Percentiles rank a stretch among this genome's conserved stretches.
These are phyloP conservation scores for Neurospora sp. DNA, from an alignment of 495 filamentous ascomycete species.

Conservation along the genomic window DNA sequence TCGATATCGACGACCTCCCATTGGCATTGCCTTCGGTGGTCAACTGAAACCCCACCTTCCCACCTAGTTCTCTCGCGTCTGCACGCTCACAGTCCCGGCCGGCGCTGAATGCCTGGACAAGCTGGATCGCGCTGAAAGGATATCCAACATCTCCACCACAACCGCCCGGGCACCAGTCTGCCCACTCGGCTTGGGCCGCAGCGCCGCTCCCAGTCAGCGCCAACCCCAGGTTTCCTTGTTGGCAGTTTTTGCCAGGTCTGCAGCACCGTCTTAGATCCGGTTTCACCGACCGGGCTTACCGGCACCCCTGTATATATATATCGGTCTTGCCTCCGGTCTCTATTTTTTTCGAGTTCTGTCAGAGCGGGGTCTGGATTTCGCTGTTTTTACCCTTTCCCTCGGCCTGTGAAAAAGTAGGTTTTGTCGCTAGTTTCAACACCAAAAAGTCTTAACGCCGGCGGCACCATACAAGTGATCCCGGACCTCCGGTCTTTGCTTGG, in stretches of 20 bases:
- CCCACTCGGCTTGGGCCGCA: not conserved
- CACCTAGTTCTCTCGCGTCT: not conserved
- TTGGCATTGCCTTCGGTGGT: not conserved
- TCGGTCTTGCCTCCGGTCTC: not conserved
- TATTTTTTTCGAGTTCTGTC: not conserved
- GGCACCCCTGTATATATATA: slow-evolving; percentile 1
- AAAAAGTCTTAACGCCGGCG: not conserved
- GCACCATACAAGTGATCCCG: not conserved
- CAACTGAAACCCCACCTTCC: not conserved
- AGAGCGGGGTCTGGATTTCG: not conserved
- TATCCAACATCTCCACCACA: not conserved
- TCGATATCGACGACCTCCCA: not conserved
- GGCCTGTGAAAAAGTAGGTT: not conserved
- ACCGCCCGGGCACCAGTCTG: not conserved
- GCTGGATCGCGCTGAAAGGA: not conserved
- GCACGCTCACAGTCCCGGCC: not conserved
- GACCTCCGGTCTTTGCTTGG: not conserved
- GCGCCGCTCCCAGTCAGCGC: not conserved
- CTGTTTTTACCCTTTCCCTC: not conserved
- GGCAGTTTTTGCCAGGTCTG: not conserved
- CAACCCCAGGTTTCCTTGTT: not conserved
- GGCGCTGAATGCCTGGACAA: not conserved
- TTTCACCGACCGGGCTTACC: slow-evolving; percentile 4
- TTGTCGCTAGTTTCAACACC: not conserved
- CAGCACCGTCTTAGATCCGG: not conserved